phyloP scores from a whole-genome alignment of 2,329 filamentous ascomycete genomes.

The Trichoderma breve region DNA sequence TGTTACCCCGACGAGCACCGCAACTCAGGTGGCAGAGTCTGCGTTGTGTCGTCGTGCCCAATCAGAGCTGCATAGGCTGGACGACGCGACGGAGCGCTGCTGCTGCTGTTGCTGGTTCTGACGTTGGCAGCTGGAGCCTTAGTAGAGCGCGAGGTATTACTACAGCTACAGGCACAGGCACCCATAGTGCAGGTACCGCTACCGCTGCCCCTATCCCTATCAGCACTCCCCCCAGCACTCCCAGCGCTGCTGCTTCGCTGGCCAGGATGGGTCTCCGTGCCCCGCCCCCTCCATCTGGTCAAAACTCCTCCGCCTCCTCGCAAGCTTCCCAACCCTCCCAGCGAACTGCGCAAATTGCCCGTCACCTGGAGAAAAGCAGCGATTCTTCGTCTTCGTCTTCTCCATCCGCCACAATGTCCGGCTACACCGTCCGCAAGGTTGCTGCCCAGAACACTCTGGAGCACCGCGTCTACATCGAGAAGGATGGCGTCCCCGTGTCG shows the following conservation, averaged over 20 bases:
- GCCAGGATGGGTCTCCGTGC: conserved; percentile 32
- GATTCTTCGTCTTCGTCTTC: conserved; percentile 25
- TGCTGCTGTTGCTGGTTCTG: neutral
- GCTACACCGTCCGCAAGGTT: conserved; percentile 81
- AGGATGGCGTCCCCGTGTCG: conserved; percentile 90
- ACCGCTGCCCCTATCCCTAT: neutral
- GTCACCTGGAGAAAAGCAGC: conserved; percentile 41
- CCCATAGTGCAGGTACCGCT: neutral
- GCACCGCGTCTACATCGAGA: conserved; percentile 96
- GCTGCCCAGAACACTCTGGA: conserved; percentile 89
- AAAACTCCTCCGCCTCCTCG: conserved; percentile 26
- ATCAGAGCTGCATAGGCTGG: conserved; percentile 15
- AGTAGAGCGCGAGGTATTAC: neutral
- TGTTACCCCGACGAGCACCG: conserved; percentile 2
- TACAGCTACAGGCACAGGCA: conserved; percentile 4
- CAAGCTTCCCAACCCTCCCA: conserved; percentile 45
- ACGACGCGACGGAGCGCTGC: conserved; percentile 3
- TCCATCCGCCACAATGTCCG: conserved; percentile 48
- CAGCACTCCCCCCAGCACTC: neutral
- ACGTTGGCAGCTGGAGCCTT: neutral
- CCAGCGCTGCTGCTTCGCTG: neutral
- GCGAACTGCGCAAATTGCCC: conserved; percentile 54
- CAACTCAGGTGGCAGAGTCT: conserved; percentile 19
- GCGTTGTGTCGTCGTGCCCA: conserved; percentile 20
- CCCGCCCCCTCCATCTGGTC: conserved; percentile 40